Conservation (phyloP, 140 eudicot species). For the Bidens hawaiensis region DNA sequence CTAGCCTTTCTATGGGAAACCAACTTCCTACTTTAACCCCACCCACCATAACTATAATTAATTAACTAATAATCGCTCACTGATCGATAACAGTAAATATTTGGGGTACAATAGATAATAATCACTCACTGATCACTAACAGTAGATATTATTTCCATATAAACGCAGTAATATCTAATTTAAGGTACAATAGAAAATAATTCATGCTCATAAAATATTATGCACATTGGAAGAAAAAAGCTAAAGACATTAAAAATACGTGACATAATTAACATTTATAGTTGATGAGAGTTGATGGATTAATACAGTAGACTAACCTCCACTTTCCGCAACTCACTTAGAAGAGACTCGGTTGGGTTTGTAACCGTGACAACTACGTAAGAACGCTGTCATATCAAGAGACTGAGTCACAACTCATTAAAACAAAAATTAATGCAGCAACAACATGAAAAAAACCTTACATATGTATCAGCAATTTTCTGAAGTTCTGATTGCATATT, state of each 20-base stretch:
- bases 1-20: no score
- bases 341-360: conserved; percentile 90
- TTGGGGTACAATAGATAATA: no score
- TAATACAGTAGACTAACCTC: conserved; percentile 51
- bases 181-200: background rate
- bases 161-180: background rate
- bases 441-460: conserved; percentile 30
- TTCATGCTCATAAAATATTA: background rate
- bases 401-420: conserved; percentile 17
- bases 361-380: conserved; percentile 70
- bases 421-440: background rate
- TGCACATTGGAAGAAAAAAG: background rate
- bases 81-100: no score
- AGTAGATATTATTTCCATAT: background rate
- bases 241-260: background rate
- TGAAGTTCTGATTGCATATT: conserved; percentile 71
- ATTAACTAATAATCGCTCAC: no score
- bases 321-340: conserved; percentile 80
- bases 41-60: no score
- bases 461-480: conserved; percentile 78
- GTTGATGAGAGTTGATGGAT: background rate
- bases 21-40: no score
- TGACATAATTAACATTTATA: background rate
- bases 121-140: no score
- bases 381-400: conserved; percentile 58